A percentile compares a stretch with the other conserved stretches of the same genome.
Conservation (phyloP, 495 filamentous ascomycete genomes). For the Gamarada debralockiae region DNA sequence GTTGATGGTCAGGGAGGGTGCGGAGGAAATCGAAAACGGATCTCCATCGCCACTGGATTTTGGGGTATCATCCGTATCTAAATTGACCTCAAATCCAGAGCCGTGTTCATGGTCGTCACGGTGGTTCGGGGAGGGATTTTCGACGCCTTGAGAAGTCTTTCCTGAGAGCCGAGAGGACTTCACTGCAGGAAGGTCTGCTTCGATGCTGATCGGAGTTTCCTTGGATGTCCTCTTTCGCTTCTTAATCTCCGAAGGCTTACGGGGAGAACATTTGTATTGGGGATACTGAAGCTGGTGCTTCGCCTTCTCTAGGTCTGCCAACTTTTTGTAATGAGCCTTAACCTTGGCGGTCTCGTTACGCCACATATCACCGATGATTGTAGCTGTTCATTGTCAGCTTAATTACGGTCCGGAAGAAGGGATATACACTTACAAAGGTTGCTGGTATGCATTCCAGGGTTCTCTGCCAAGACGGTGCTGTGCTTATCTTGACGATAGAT, state of each 20-base stretch:
- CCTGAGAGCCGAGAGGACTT: too few relatives aligned
- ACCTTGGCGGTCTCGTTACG: slow-evolving; percentile 31
- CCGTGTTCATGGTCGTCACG: too few relatives aligned
- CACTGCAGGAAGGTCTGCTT: too few relatives aligned
- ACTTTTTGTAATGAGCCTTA: slow-evolving; percentile 29
- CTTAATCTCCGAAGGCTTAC: slow-evolving; percentile 45
- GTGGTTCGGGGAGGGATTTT: too few relatives aligned
- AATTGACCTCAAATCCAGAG: too few relatives aligned
- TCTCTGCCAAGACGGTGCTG: slow-evolving; percentile 27
- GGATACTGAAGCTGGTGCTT: slow-evolving; percentile 41
- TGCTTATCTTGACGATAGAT: slow-evolving; percentile 41
- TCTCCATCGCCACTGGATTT: too few relatives aligned
- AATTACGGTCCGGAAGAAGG: not conserved
- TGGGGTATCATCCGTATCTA: too few relatives aligned
- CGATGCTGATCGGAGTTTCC: not conserved
- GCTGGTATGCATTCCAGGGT: slow-evolving; percentile 39
- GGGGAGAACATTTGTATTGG: slow-evolving; percentile 45
- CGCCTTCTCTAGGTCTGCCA: slow-evolving; percentile 36
- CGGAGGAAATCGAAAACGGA: too few relatives aligned
- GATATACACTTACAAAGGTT: slow-evolving; percentile 41
- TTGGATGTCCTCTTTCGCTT: not conserved
- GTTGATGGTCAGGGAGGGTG: too few relatives aligned
- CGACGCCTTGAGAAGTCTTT: too few relatives aligned
- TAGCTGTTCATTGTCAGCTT: slow-evolving; percentile 33
- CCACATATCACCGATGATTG: slow-evolving; percentile 42